These are phyloP conservation scores for Arthrobotrys conoides DNA, from an alignment of 2,329 filamentous ascomycete genomes.

Conservation along the genomic window DNA sequence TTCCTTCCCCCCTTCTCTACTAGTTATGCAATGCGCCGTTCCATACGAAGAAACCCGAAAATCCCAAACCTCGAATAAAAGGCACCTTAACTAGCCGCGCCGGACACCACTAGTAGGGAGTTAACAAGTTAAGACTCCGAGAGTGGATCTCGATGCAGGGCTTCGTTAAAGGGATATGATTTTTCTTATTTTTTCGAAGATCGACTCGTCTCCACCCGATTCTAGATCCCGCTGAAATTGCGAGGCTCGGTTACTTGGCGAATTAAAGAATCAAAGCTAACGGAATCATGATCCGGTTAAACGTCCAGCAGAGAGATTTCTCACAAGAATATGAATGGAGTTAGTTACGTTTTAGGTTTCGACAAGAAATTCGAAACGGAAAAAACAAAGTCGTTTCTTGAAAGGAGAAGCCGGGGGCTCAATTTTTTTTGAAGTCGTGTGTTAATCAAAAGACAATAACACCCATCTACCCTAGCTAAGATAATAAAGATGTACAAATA, in stretches of 20 bases:
- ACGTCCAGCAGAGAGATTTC: background rate
- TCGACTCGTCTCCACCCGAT: conserved; percentile 31
- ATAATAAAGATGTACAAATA: conserved; percentile 52
- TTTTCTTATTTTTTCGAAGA: background rate
- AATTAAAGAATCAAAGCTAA: background rate
- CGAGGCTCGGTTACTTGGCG: conserved; percentile 19
- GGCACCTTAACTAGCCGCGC: background rate
- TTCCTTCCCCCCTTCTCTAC: too few species aligned
- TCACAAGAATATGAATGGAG: background rate
- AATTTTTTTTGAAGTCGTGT: conserved; percentile 26
- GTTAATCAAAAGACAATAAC: conserved; percentile 11
- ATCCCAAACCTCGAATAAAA: conserved; percentile 5
- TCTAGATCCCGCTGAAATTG: conserved; percentile 42
- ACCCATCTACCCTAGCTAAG: conserved; percentile 21
- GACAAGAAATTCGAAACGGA: background rate
- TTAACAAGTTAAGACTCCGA: background rate
- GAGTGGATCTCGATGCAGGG: conserved; percentile 21
- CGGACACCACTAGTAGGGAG: background rate
- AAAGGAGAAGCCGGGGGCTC: conserved; percentile 15
- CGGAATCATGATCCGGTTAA: background rate
- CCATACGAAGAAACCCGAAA: conserved; percentile 40
- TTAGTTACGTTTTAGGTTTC: background rate
- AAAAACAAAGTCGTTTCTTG: conserved; percentile 3
- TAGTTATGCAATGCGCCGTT: conserved; percentile 38
- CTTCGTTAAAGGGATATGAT: conserved; percentile 4